Conservation (phyloP, 306 rosid genomes). For the Leucaena leucocephala region DNA sequence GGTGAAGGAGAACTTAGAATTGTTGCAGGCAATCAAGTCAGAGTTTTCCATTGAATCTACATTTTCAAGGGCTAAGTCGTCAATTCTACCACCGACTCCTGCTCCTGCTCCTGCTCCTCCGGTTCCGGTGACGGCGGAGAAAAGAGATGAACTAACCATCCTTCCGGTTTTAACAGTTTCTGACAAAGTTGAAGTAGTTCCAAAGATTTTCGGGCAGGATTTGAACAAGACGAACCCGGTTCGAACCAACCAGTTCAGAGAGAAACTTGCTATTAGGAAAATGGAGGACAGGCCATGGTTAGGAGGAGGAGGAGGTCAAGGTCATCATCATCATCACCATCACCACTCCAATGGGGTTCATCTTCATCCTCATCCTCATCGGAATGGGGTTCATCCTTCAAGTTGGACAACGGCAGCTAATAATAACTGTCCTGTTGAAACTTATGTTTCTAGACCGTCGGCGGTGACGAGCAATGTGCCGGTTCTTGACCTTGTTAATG, state of each 20-base stretch:
- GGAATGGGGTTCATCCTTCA: constrained; percentile 51
- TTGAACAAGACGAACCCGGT: constrained; percentile 50
- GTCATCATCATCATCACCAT: neutral
- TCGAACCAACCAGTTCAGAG: constrained; percentile 62
- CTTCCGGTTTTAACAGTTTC: constrained; percentile 42
- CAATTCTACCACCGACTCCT: constrained; percentile 15
- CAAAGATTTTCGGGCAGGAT: constrained; percentile 85
- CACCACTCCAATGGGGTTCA: constrained; percentile 60
- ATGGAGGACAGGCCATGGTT: constrained; percentile 78
- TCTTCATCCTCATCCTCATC: constrained; percentile 16
- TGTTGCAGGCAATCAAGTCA: constrained; percentile 64
- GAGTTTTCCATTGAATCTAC: constrained; percentile 62
- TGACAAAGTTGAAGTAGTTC: constrained; percentile 55
- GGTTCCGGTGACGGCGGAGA: constrained; percentile 35
- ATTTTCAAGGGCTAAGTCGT: constrained; percentile 46
- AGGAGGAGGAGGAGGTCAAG: constrained; percentile 21
- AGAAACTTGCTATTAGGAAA: constrained; percentile 83
- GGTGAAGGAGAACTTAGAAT: constrained; percentile 65
- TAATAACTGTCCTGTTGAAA: constrained; percentile 45
- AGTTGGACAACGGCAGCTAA: constrained; percentile 43
- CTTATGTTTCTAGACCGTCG: constrained; percentile 44
- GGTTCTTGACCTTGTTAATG: constrained; percentile 47
- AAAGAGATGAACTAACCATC: constrained; percentile 49
- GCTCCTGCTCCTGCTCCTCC: constrained; percentile 12
- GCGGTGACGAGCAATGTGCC: constrained; percentile 33